phyloP scores from a whole-genome alignment of 345 rosid genomes.

The Isatis tinctoria region DNA sequence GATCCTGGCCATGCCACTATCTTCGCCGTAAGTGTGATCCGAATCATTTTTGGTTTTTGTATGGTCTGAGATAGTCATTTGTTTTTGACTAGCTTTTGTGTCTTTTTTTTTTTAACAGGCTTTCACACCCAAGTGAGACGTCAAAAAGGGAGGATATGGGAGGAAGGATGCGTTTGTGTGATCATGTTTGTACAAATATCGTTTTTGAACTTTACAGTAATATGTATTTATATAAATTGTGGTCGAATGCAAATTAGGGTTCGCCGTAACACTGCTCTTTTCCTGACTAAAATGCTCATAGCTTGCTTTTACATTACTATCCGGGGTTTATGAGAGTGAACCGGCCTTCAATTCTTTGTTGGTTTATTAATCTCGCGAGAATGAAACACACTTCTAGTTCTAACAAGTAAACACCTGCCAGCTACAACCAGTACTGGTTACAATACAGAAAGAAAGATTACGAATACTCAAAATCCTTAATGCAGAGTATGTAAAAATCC shows the following conservation, averaged over 20 bases:
- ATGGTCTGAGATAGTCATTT: neutral
- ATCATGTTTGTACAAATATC: constrained; percentile 38
- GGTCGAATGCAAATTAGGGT: constrained; percentile 33
- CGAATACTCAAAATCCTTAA: neutral
- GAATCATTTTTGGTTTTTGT: neutral
- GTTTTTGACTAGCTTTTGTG: neutral
- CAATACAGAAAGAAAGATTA: neutral
- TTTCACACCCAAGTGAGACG: constrained; percentile 69
- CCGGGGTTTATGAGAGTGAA: neutral
- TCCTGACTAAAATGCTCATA: constrained; percentile 8
- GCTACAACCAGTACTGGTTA: too few species aligned
- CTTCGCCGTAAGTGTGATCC: constrained; percentile 61
- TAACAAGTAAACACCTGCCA: neutral
- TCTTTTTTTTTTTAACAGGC: constrained; percentile 43
- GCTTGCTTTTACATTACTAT: neutral
- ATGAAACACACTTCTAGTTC: neutral
- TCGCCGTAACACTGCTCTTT: constrained; percentile 1
- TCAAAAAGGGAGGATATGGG: neutral
- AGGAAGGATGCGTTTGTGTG: constrained; percentile 20
- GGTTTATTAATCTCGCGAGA: neutral
- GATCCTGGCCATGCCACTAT: constrained; percentile 97
- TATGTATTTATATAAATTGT: constrained; percentile 25
- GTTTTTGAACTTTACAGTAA: constrained; percentile 16
- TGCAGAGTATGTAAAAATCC: neutral
- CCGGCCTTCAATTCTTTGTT: neutral